Conservation (phyloP, 2,329 filamentous ascomycete species). For the Lecanoromycetidae sp. region DNA sequence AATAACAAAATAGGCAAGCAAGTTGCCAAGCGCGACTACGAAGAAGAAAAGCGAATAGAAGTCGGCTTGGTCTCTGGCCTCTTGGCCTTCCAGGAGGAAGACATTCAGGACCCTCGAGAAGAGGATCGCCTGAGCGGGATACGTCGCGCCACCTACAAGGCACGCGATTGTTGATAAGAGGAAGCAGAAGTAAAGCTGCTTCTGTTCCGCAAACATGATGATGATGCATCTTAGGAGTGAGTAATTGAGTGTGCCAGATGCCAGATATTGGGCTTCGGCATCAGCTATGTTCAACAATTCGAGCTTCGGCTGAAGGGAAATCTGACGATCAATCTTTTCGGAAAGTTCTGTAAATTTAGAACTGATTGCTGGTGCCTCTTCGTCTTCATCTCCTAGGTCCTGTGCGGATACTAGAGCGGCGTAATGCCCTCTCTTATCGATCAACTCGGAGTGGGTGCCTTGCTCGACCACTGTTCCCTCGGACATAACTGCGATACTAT, state of each 20-base stretch:
- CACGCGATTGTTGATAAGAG: not conserved
- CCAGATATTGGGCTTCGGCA: constrained; percentile 14
- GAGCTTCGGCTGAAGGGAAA: not conserved
- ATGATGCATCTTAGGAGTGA: constrained; percentile 3
- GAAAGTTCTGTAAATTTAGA: too few species aligned
- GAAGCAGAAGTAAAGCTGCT: not conserved
- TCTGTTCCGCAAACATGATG: constrained; percentile 4
- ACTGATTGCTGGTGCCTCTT: too few species aligned
- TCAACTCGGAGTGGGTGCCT: constrained; percentile 31
- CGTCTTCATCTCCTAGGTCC: constrained; percentile 28
- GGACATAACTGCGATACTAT: constrained; percentile 36
- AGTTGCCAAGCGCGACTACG: constrained; percentile 30
- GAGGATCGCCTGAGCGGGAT: constrained; percentile 8
- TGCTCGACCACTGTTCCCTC: constrained; percentile 33
- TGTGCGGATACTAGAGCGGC: constrained; percentile 36
- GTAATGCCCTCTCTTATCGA: constrained; percentile 30
- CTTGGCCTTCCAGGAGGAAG: not conserved
- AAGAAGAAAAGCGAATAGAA: constrained; percentile 39
- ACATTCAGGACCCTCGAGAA: not conserved
- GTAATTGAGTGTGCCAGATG: not conserved
- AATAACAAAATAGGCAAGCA: constrained; percentile 30
- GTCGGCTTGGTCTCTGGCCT: constrained; percentile 23
- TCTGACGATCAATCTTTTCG: not conserved
- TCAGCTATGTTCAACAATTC: constrained; percentile 8
- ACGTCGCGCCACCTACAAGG: constrained; percentile 5